Percentiles rank a stretch among this genome's conserved stretches.
phyloP scores from a whole-genome alignment of 129 eudicot genomes.

The Heracleum sosnowskyi region DNA sequence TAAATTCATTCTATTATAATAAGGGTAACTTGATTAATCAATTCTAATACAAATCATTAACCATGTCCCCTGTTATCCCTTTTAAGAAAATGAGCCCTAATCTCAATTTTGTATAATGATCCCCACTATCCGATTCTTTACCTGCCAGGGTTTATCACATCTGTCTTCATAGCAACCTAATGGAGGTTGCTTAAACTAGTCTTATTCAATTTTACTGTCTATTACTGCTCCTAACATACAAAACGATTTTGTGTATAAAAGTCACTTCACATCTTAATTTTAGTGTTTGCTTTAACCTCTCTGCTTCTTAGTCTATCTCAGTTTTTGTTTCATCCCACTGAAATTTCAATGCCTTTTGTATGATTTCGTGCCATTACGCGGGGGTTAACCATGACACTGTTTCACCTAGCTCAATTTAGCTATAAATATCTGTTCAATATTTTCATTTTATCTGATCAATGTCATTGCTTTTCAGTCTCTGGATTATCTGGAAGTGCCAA shows the following conservation, averaged over 20 bases:
- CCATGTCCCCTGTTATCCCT: neutral
- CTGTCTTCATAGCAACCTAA: neutral
- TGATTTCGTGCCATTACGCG: neutral
- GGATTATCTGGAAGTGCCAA: conserved; percentile 80
- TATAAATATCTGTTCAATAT: neutral
- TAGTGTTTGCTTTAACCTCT: neutral
- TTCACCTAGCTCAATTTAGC: neutral
- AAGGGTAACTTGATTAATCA: too few species aligned
- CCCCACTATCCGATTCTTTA: neutral
- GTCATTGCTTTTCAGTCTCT: conserved; percentile 47
- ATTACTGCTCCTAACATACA: neutral
- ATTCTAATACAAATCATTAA: too few species aligned
- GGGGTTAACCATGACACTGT: neutral
- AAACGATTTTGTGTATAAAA: neutral
- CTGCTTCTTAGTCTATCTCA: neutral
- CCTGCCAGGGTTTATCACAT: neutral
- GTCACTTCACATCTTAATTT: neutral
- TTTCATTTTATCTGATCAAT: conserved; percentile 2
- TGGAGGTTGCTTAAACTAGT: neutral
- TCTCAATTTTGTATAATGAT: neutral
- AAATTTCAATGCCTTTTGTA: neutral
- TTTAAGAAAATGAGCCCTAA: neutral
- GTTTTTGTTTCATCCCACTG: neutral
- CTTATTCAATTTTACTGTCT: neutral
- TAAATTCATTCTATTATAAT: too few species aligned